Conservation (phyloP, 495 filamentous ascomycete genomes). For the Neurospora sp. region DNA sequence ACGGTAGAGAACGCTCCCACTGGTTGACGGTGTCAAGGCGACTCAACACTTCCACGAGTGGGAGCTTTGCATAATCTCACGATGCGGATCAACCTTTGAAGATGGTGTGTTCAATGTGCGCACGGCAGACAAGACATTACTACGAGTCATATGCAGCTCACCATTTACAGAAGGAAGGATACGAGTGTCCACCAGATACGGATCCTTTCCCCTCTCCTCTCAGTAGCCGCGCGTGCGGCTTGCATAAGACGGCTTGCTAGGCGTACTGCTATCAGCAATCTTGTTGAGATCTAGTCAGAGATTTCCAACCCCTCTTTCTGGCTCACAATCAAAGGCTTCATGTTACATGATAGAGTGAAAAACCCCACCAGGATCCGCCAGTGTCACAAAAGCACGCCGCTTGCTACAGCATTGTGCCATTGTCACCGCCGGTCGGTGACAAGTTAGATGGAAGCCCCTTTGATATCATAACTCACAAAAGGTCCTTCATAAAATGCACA, state of each 20-base stretch:
- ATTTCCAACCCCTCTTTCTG: slow-evolving; percentile 2
- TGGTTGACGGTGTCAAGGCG: neutral
- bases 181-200: neutral
- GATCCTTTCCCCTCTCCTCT: neutral
- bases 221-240: neutral
- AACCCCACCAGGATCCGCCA: slow-evolving; percentile 12
- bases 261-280: neutral
- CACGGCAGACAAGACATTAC: neutral
- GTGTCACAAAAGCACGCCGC: slow-evolving; percentile 8
- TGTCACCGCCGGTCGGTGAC: neutral
- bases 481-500: slow-evolving; percentile 9
- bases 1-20: neutral
- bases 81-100: neutral
- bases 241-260: neutral
- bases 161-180: neutral
- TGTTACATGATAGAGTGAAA: slow-evolving; percentile 4
- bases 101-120: neutral
- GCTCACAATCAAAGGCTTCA: neutral
- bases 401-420: slow-evolving; percentile 4
- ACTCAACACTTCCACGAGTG: neutral
- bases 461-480: slow-evolving; percentile 24
- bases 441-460: slow-evolving; percentile 8
- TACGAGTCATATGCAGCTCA: neutral
- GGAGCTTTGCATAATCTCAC: neutral
- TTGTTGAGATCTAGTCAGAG: neutral